Conservation (phyloP, 2,329 filamentous ascomycete genomes). For the Didymellaceae sp. region DNA sequence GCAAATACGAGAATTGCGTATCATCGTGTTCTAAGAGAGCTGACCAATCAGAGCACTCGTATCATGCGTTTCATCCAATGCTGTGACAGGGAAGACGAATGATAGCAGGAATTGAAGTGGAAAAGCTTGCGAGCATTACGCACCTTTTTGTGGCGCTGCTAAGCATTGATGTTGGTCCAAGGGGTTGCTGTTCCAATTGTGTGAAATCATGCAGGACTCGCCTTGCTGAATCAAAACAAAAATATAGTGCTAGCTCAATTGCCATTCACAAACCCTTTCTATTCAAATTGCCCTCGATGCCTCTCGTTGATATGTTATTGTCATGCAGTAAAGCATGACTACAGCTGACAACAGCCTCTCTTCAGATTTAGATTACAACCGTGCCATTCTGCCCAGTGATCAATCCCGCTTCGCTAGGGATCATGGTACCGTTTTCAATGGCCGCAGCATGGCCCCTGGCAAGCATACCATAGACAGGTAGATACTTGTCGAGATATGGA, state of each 20-base stretch:
- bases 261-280: too few species aligned
- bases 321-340: too few species aligned
- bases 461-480: conserved; percentile 69
- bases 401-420: conserved; percentile 59
- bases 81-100: background rate
- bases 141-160: background rate
- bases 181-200: too few species aligned
- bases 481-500: conserved; percentile 69
- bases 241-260: too few species aligned
- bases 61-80: background rate
- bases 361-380: conserved; percentile 17
- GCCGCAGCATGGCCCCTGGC: conserved; percentile 68
- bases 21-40: background rate
- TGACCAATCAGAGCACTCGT: background rate
- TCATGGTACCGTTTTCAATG: conserved; percentile 64
- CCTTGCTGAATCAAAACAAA: too few species aligned
- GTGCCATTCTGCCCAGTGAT: conserved; percentile 30
- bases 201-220: too few species aligned
- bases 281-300: too few species aligned
- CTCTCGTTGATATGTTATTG: too few species aligned
- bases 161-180: background rate
- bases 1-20: conserved; percentile 6
- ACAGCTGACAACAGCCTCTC: too few species aligned
- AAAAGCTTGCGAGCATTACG: conserved; percentile 1
- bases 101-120: background rate